A percentile compares a stretch with the other conserved stretches of the same genome.
These are phyloP conservation scores for Diaporthe humulicola DNA, from an alignment of 2,329 filamentous ascomycete species.

Conservation along the genomic window DNA sequence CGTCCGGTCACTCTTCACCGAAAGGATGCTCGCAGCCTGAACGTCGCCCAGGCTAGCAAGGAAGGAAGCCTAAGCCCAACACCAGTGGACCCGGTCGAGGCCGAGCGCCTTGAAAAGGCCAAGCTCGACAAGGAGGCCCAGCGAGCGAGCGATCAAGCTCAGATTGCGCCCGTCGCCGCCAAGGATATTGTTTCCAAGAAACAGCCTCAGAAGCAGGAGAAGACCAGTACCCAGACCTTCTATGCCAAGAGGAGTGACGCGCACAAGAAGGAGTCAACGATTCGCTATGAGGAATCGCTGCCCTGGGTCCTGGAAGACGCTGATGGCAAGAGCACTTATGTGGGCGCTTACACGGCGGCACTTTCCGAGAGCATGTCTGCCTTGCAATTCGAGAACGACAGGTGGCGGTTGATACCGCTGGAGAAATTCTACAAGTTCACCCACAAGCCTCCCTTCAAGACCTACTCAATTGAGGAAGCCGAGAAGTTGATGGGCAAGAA, in stretches of 20 bases:
- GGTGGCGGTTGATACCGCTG: conserved; percentile 88
- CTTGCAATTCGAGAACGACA: conserved; percentile 76
- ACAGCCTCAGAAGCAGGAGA: conserved; percentile 74
- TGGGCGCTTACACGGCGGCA: conserved; percentile 90
- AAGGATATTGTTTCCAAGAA: conserved; percentile 66
- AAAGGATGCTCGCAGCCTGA: conserved; percentile 82
- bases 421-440: conserved; percentile 97
- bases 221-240: conserved; percentile 84
- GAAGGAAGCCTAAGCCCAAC: conserved; percentile 59
- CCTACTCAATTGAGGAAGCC: conserved; percentile 84
- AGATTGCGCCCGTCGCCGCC: conserved; percentile 84
- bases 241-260: conserved; percentile 85
- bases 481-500: conserved; percentile 88
- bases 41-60: conserved; percentile 74
- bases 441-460: conserved; percentile 82
- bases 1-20: conserved; percentile 90
- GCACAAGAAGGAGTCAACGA: conserved; percentile 78
- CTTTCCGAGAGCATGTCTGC: conserved; percentile 89
- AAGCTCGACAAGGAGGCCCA: conserved; percentile 88
- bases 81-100: conserved; percentile 68
- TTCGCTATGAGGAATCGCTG: conserved; percentile 92
- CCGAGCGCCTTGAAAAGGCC: conserved; percentile 75
- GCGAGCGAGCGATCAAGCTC: conserved; percentile 87
- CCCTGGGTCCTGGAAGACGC: conserved; percentile 98
- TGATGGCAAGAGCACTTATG: conserved; percentile 94